Percentiles rank a stretch among this genome's conserved stretches.
phyloP scores from a whole-genome alignment of 345 rosid species.

The Triadica sebifera region DNA sequence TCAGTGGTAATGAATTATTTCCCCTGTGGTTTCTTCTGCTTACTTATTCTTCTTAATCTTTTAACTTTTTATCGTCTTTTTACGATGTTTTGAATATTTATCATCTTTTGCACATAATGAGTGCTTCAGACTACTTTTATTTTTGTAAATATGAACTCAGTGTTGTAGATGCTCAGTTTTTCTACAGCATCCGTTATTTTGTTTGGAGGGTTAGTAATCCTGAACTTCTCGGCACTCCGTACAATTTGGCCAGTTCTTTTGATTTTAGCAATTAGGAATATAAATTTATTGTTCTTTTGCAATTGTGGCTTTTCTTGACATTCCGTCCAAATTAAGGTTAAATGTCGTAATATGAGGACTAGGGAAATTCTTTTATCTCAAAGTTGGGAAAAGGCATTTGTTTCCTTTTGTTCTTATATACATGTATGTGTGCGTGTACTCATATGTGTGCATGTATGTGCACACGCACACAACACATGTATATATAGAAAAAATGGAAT shows the following conservation, averaged over 20 bases:
- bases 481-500: no score
- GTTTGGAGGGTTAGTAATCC: no score
- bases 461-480: no score
- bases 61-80: background rate
- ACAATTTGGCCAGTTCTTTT: no score
- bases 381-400: background rate
- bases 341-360: background rate
- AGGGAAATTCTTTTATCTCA: background rate
- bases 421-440: background rate
- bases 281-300: background rate
- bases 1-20: background rate
- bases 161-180: background rate
- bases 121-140: background rate
- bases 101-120: background rate
- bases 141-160: constrained; percentile 6
- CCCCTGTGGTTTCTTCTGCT: background rate
- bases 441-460: no score
- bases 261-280: background rate
- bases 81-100: background rate
- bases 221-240: no score
- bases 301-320: no score
- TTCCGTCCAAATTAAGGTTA: no score
- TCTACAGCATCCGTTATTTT: background rate
- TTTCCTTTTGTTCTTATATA: background rate
- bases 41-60: background rate